Base-by-base conservation (phyloP, 2,329 filamentous ascomycete species). In the Stenocarpella maydis region DNA sequence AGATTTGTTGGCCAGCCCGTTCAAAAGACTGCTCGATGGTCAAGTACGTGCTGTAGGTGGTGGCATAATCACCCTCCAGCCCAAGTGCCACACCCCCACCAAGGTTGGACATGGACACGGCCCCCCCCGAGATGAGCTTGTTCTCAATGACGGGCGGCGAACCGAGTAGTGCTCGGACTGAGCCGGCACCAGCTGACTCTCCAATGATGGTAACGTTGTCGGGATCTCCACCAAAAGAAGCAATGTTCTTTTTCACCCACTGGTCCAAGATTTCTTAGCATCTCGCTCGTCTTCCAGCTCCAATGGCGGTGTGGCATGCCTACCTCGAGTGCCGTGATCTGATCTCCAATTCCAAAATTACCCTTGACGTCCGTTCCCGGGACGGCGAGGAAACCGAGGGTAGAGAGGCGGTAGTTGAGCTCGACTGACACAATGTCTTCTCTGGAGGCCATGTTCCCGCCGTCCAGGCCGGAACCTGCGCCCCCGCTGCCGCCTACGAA, bases 1-100 rank as follows among this genome's bases (percentile, higher is more conserved):
- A 84, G 61, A 88, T 83, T 15, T 83, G 79, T 45, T 82, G 79
- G 0, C 85, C 85, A 6, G 83, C 84, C 1, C 81, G 26, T n/a
- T 19, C 77, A 72, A 86, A 86, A 4, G 84, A 85, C 61, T 86
- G 77, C 5, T 80, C 74, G 45, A 87, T 80, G 0, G 85, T 87
- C 63, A 84, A 82, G 76, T 87, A 88, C 7, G 82, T 80, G 49
- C 82, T 85, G 76, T 87, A 88, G 0, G 84, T 85, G 1, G 85
- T 86, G 8, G 83, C 84, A 65, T 87, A 87, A 71, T 84, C 81
- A 31, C 82, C 79, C 3, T 75, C 75, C 4, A 84, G 75, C 0
- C 84, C 85, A 7, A 87, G 77, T 6, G 79, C 79, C 0, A 83
- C 81, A 31, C 86, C 83, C 3, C 86, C 86, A 26, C 86, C 86